Evolutionary conservation across 176 grass and related monocot species (phyloP).

Genomic region (Secale cereale): DNA sequence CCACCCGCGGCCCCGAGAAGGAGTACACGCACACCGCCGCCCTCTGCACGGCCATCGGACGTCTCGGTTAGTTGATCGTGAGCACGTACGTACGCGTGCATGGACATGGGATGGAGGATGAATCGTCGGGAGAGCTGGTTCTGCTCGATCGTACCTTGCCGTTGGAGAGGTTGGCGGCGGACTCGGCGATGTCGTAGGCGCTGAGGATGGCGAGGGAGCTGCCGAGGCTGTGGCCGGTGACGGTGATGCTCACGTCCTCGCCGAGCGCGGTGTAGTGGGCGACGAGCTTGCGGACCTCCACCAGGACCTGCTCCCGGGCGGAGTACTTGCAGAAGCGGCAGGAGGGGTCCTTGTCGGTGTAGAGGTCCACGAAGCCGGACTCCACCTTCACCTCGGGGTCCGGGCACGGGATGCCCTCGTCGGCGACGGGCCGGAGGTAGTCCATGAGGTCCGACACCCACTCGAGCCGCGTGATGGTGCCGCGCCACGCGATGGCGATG

Average conservation of each 20-base stretch:
- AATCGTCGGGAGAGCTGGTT: neutral
- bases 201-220: constrained; percentile 70
- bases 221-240: constrained; percentile 86
- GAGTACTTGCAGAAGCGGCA: constrained; percentile 97
- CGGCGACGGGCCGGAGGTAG: constrained; percentile 53
- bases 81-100: neutral
- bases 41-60: neutral
- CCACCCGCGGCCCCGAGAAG: constrained; percentile 72
- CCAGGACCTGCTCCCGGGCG: constrained; percentile 70
- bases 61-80: too few species aligned
- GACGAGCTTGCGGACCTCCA: constrained; percentile 65
- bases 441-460: constrained; percentile 90
- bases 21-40: constrained; percentile 64
- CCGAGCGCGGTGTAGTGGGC: constrained; percentile 28
- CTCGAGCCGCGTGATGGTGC: constrained; percentile 76
- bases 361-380: constrained; percentile 73
- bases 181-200: constrained; percentile 86
- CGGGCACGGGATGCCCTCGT: constrained; percentile 66
- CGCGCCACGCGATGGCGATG: constrained; percentile 84
- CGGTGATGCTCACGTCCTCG: constrained; percentile 71
- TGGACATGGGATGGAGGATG: neutral
- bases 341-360: constrained; percentile 66
- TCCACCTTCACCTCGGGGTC: constrained; percentile 68
- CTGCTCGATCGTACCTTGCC: neutral
- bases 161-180: constrained; percentile 18